These are phyloP conservation scores for Lumnitzera littorea DNA, from an alignment of 345 rosid species.

Conservation along the genomic window DNA sequence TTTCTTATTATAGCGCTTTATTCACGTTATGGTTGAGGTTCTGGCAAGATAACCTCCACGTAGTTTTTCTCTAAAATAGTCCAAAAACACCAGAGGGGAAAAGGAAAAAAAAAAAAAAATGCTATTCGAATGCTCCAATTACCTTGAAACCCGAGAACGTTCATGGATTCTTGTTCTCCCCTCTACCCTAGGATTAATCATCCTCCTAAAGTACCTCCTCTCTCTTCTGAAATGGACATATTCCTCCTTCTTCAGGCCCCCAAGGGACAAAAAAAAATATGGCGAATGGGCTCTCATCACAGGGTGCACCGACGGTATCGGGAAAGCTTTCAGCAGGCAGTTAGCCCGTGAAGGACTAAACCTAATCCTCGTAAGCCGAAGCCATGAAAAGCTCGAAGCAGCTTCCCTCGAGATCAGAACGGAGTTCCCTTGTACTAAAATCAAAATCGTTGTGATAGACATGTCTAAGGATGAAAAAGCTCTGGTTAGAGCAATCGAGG, in stretches of 20 bases:
- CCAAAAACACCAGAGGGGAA: no score
- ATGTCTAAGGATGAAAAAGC: constrained; percentile 24
- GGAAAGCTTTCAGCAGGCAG: constrained; percentile 60
- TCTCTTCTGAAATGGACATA: constrained; percentile 42
- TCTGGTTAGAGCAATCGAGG: constrained; percentile 27
- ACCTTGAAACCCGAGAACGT: background rate
- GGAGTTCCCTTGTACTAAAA: constrained; percentile 25
- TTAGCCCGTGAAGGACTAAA: constrained; percentile 59
- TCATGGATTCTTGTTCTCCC: constrained; percentile 22
- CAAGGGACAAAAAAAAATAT: constrained; percentile 41
- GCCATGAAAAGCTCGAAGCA: constrained; percentile 33
- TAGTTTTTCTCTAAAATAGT: no score
- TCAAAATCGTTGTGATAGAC: constrained; percentile 44
- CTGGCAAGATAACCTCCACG: no score
- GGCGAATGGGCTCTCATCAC: constrained; percentile 91
- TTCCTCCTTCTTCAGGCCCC: constrained; percentile 31
- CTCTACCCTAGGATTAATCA: constrained; percentile 34
- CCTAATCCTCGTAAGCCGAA: constrained; percentile 62
- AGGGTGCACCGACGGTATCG: constrained; percentile 86
- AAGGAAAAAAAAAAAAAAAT: no score
- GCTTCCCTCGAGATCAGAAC: constrained; percentile 36
- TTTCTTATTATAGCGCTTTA: no score
- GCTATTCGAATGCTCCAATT: background rate
- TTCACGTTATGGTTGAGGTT: no score
- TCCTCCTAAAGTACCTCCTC: constrained; percentile 27